Evolutionary conservation across 176 grass and related monocot genomes (phyloP), one percentile per base, ranked within the genome.

Genomic region (Raddia guianensis): DNA sequence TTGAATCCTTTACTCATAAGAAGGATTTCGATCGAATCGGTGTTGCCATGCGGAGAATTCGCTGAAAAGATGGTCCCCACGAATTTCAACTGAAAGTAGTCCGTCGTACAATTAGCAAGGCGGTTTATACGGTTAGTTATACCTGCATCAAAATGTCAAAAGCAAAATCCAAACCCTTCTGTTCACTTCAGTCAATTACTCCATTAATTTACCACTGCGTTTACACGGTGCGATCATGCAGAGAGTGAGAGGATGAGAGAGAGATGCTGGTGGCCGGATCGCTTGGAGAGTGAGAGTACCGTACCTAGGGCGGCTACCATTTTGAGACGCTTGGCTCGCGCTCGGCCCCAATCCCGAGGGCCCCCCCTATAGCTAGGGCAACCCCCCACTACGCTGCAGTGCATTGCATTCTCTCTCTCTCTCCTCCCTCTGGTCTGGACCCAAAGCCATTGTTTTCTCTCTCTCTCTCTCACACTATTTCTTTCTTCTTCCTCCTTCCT

Each of bases 341-440:
- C 48, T 45, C 9, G 0, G 50, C 3, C 1, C 44, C n/a, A 47
- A 86, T 80, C 76, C 84, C 76, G 49, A 86, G 75, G 59, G 3
- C n/a, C 75, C 33, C 45, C 75, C 33, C 54, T 48, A 3, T 40
- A 40, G 37, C 35, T 21, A 60, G 20, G 7, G 8, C 12, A n/a
- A 13, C 33, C 34, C 68, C 27, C 12, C 63, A 66, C 37, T 35
- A 40, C 37, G 37, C 32, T 64, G 3, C 54, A 18, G 15, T 54
- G 5, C 1, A 20, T 70, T 32, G 18, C 34, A 65, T 16, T 1
- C 37, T 40, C 37, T 40, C 37, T 40, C 37, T 40, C 2, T 40
- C 37, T 40, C 37, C 37, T 40, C 37, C 4, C 37, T 40, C 37
- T 40, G 27, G 27, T 1, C 4, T 1, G 37, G 37, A 2, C 37